phyloP scores from a whole-genome alignment of 257 asterid species.

The Nicotiana knightiana region DNA sequence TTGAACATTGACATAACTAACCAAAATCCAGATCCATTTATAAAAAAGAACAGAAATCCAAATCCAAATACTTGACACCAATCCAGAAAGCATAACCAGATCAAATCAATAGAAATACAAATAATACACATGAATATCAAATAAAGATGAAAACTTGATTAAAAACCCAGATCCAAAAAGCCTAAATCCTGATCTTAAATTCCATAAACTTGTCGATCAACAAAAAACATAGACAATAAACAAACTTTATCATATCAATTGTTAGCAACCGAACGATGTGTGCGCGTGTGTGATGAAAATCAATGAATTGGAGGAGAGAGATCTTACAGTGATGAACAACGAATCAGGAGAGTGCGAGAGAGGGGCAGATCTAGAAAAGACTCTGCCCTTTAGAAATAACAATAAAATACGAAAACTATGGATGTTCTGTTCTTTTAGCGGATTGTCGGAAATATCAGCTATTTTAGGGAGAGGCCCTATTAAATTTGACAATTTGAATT shows the following conservation, averaged over 20 bases:
- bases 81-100: neutral
- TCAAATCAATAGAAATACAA: neutral
- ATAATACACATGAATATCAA: neutral
- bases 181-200: slow-evolving; percentile 4
- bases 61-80: neutral
- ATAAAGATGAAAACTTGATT: neutral
- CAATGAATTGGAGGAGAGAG: neutral
- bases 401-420: neutral
- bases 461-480: neutral
- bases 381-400: slow-evolving; percentile 21
- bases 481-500: neutral
- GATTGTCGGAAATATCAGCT: neutral
- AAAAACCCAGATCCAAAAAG: neutral
- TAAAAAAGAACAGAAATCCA: neutral
- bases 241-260: neutral
- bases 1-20: neutral
- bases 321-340: slow-evolving; percentile 16
- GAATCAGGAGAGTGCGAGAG: neutral
- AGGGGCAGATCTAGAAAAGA: slow-evolving; percentile 26
- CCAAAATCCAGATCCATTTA: neutral
- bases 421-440: neutral
- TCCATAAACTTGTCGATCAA: neutral
- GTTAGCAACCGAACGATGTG: neutral
- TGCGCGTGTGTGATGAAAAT: neutral
- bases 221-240: neutral